Evolutionary conservation across 495 filamentous ascomycete genomes (phyloP).

Genomic region (Aspergillus homomorphus): DNA sequence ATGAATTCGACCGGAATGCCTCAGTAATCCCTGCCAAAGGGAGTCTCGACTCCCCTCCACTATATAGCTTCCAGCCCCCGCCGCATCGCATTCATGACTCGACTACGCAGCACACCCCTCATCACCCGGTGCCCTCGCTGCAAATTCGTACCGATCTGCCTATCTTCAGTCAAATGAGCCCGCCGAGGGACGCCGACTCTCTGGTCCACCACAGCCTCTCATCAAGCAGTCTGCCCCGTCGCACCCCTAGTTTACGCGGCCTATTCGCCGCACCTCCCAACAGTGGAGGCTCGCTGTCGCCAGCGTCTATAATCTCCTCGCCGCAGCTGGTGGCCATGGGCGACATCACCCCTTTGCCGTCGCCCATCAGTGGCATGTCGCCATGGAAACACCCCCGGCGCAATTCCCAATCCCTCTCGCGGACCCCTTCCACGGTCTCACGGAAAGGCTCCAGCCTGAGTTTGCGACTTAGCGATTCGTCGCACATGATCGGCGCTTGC

Average conservation of each 20-base stretch:
- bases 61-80: slow-evolving; percentile 9
- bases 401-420: slow-evolving; percentile 44
- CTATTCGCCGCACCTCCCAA: slow-evolving; percentile 38
- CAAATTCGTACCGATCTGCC: slow-evolving; percentile 44
- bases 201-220: slow-evolving; percentile 39
- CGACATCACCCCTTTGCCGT: slow-evolving; percentile 90
- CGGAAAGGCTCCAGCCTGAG: slow-evolving; percentile 36
- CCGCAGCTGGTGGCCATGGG: slow-evolving; percentile 78
- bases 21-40: slow-evolving; percentile 16
- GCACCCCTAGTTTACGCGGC: slow-evolving; percentile 51
- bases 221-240: slow-evolving; percentile 43
- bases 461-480: slow-evolving; percentile 40
- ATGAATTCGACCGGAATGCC: slow-evolving; percentile 17
- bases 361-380: slow-evolving; percentile 73
- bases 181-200: slow-evolving; percentile 33
- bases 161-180: slow-evolving; percentile 25
- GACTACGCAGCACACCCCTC: slow-evolving; percentile 6
- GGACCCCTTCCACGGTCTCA: slow-evolving; percentile 40
- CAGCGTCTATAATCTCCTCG: slow-evolving; percentile 58
- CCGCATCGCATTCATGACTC: slow-evolving; percentile 12
- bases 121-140: slow-evolving; percentile 32
- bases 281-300: slow-evolving; percentile 56
- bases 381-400: slow-evolving; percentile 53
- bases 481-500: slow-evolving; percentile 34
- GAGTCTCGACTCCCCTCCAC: slow-evolving; percentile 7